These are phyloP conservation scores for Gentiana macrophylla DNA, from an alignment of 257 asterid genomes.

Conservation along the genomic window DNA sequence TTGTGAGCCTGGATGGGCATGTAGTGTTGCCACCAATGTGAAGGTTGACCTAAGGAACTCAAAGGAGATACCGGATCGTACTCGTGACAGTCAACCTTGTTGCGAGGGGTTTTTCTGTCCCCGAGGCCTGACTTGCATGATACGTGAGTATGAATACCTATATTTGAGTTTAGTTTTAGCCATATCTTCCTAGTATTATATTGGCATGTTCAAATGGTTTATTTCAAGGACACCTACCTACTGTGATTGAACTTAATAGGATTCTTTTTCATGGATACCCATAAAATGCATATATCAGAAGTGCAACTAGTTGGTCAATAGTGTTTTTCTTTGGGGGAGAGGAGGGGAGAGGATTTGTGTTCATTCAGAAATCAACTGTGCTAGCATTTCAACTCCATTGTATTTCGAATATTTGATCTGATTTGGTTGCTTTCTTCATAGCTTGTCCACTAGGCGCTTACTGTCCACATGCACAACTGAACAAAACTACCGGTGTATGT, in stretches of 20 bases:
- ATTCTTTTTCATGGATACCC: no score
- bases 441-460: constrained; percentile 96
- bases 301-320: not conserved
- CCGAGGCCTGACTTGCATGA: constrained; percentile 97
- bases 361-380: no score
- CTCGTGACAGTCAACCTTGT: constrained; percentile 59
- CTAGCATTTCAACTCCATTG: no score
- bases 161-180: not conserved
- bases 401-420: constrained; percentile 4
- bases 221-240: not conserved
- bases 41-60: constrained; percentile 71
- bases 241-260: no score
- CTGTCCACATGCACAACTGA: constrained; percentile 57
- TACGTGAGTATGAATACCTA: constrained; percentile 51
- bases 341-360: no score
- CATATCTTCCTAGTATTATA: not conserved
- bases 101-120: constrained; percentile 97
- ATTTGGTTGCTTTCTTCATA: constrained; percentile 22
- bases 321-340: no score
- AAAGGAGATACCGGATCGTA: constrained; percentile 52
- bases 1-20: constrained; percentile 99
- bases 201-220: not conserved
- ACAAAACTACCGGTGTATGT: constrained; percentile 59
- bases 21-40: constrained; percentile 37
- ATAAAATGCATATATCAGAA: no score